These are phyloP conservation scores for Neonectria neomacrospora DNA, from an alignment of 2,329 filamentous ascomycete species.

Conservation along the genomic window DNA sequence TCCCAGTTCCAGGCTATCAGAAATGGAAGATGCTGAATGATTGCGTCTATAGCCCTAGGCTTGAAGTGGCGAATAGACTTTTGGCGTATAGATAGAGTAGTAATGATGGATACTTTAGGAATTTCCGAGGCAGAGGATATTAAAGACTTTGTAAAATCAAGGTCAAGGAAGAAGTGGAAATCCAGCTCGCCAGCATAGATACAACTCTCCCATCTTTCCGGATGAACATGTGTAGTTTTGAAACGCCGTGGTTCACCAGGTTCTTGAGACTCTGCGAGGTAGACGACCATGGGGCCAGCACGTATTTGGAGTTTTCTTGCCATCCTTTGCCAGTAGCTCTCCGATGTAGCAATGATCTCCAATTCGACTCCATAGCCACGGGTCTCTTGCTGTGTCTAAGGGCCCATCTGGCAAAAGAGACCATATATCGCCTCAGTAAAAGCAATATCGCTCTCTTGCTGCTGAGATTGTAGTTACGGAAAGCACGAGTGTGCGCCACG, in stretches of 20 bases:
- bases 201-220: neutral
- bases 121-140: neutral
- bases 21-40: neutral
- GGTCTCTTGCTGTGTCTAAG: neutral
- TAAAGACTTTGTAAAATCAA: neutral
- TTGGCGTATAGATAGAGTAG: neutral
- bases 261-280: no score
- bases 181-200: conserved; percentile 11
- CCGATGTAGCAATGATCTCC: conserved; percentile 9
- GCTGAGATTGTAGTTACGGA: neutral
- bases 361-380: neutral
- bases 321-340: conserved; percentile 19
- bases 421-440: neutral
- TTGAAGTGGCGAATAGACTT: conserved; percentile 1
- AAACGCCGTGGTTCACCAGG: neutral
- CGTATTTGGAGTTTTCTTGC: neutral
- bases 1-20: conserved; percentile 1
- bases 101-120: conserved; percentile 4
- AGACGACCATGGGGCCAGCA: no score
- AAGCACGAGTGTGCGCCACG: neutral
- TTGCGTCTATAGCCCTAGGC: neutral
- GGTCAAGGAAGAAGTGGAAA: conserved; percentile 14
- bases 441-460: neutral
- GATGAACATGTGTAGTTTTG: neutral
- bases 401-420: neutral